Base-by-base conservation (phyloP, 352 stramenopile genomes). In the Phytophthora crassamura region DNA sequence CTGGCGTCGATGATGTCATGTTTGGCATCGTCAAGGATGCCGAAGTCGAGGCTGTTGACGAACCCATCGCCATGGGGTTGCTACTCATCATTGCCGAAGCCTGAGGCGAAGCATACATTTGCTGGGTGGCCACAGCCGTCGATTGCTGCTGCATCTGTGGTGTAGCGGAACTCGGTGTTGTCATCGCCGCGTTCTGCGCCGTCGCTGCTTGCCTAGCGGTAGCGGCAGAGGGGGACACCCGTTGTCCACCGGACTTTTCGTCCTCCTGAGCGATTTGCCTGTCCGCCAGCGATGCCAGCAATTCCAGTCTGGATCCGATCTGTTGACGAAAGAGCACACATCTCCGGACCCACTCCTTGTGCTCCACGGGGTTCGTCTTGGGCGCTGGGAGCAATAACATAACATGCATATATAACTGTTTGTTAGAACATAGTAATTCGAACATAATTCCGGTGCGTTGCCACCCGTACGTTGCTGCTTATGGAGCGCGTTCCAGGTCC, bases 201-300 rank as follows among this genome's bases (percentile, higher is more conserved):
- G 39, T 47, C 39, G 18, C 45, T 58, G 46, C 50, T 72, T 28
- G 35, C 22, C 48, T 74, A 10, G 38, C 9, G 10, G 39, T 48
- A 28, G 47, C 22, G 63, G 53, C 34, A 43, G 45, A 50, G 15
- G 43, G 30, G 2, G 51, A 69, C 14, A 57, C 34, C 7, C 34
- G 55, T 22, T 65, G 57, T 32, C 22, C 55, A 15, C 43, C 54
- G 33, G 25, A 52, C 47, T 73, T 78, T 7, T 76, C 77, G 41
- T 91, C 82, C 42, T 92, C 78, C 12, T 77, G 77, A 7, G 80
- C 84, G 25, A 95, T 88, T 45, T 93, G 87, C 33, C 88, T 92
- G 59, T 95, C 87, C 5, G 85, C 85, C 15, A 95, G 63, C 22
- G 87, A 93, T 6, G 87, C 87, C 41, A 95, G 35, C 33, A 93